Conservation (phyloP, 148 eudicot genomes). For the Fagopyrum homotropicum region DNA sequence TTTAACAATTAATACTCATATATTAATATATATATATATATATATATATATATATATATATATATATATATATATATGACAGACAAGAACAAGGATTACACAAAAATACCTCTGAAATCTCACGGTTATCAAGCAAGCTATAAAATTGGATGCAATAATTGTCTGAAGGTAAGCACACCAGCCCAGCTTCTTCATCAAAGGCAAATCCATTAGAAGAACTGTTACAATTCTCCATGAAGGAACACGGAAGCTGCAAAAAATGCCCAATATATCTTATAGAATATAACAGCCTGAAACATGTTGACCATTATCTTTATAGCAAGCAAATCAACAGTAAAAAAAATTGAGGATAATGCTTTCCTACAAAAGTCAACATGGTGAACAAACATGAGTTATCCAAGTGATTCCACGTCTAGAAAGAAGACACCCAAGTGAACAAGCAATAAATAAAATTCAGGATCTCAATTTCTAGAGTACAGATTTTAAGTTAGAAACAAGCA, state of each 20-base stretch:
- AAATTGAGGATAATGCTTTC: background rate
- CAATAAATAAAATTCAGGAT: background rate
- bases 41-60: too few relatives aligned
- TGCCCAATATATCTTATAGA: slow-evolving; percentile 18
- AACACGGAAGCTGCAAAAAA: slow-evolving; percentile 73
- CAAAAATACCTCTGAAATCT: slow-evolving; percentile 60
- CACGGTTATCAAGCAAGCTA: slow-evolving; percentile 79
- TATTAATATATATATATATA: too few relatives aligned
- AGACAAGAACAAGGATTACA: slow-evolving; percentile 9
- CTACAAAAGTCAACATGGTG: background rate
- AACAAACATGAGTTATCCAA: background rate
- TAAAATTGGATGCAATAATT: slow-evolving; percentile 81
- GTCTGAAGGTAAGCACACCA: slow-evolving; percentile 64
- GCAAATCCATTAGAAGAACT: slow-evolving; percentile 42
- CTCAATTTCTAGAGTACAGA: background rate
- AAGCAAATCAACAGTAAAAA: background rate
- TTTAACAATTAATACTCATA: background rate
- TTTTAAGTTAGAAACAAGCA: background rate
- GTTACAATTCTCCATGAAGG: slow-evolving; percentile 41
- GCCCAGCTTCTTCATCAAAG: slow-evolving; percentile 48
- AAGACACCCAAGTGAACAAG: background rate
- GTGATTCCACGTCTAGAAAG: background rate
- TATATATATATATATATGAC: background rate
- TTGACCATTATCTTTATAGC: background rate
- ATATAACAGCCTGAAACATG: background rate